Conservation (phyloP, 768 basidiomycete species). For the Boletus bicolor region DNA sequence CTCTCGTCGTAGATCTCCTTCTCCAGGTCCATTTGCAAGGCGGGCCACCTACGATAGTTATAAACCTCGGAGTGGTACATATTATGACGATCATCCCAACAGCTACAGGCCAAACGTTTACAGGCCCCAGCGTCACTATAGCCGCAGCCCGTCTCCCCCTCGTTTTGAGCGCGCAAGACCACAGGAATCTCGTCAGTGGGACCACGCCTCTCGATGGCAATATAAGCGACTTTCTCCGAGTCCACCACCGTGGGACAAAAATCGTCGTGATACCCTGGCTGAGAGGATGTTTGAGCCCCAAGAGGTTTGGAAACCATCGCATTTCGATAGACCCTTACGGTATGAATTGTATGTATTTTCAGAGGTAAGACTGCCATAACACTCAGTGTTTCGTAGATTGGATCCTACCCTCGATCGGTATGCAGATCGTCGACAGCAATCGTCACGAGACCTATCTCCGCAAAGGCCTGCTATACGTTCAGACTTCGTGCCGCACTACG, state of each 20-base stretch:
- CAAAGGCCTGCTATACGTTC: slow-evolving; percentile 33
- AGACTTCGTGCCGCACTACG: slow-evolving; percentile 36
- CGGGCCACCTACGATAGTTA: slow-evolving; percentile 51
- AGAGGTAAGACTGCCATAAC: slow-evolving; percentile 23
- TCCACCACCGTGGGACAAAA: slow-evolving; percentile 32
- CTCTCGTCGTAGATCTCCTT: slow-evolving; percentile 45
- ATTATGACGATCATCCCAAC: slow-evolving; percentile 42
- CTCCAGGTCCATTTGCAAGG: slow-evolving; percentile 46
- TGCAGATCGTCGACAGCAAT: slow-evolving; percentile 35
- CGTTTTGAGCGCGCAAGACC: slow-evolving; percentile 41
- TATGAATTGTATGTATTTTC: slow-evolving; percentile 38
- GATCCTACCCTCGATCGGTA: slow-evolving; percentile 34
- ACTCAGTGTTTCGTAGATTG: slow-evolving; percentile 20
- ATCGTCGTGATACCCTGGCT: slow-evolving; percentile 37
- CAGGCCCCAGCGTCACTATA: slow-evolving; percentile 36
- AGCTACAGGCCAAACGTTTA: slow-evolving; percentile 42
- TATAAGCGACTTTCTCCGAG: slow-evolving; percentile 41
- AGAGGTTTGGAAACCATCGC: slow-evolving; percentile 64
- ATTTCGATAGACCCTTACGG: slow-evolving; percentile 42
- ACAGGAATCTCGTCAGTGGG: slow-evolving; percentile 46
- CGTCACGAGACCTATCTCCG: slow-evolving; percentile 35
- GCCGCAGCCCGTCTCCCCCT: slow-evolving; percentile 53
- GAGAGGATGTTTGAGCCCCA: slow-evolving; percentile 72
- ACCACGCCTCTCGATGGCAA: slow-evolving; percentile 43
- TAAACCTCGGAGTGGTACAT: slow-evolving; percentile 37